phyloP scores from a whole-genome alignment of 75 land plant species.

The Sequoia sempervirens region DNA sequence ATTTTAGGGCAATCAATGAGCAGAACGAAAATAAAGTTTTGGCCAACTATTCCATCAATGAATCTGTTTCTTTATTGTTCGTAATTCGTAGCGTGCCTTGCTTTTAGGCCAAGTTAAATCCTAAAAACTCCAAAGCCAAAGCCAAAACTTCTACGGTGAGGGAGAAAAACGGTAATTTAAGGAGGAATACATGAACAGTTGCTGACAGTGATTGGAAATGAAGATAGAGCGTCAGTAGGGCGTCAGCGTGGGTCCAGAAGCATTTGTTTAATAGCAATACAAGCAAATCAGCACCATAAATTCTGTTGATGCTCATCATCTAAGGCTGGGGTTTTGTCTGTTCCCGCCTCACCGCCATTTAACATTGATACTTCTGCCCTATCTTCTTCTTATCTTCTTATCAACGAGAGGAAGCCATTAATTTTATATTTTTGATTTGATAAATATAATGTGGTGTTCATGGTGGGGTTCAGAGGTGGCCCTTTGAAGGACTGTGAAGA shows the following conservation, averaged over 20 bases:
- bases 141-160: too few relatives aligned
- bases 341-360: not conserved
- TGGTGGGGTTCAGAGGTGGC: conserved; percentile 1
- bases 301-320: conserved; percentile 1
- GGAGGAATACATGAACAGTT: not conserved
- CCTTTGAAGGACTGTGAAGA: not conserved
- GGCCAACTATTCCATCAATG: too few relatives aligned
- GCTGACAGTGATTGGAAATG: not conserved
- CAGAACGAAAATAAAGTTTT: too few relatives aligned
- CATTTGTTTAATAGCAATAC: not conserved
- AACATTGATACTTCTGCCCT: not conserved
- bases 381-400: not conserved
- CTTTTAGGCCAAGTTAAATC: too few relatives aligned
- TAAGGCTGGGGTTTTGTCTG: not conserved
- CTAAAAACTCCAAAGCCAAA: too few relatives aligned
- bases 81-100: too few relatives aligned
- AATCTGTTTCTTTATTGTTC: too few relatives aligned
- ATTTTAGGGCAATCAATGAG: too few relatives aligned
- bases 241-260: not conserved
- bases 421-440: not conserved
- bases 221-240: not conserved
- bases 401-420: not conserved
- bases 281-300: not conserved
- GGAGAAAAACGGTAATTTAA: not conserved
- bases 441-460: not conserved